Evolutionary conservation across 352 stramenopile genomes (phyloP).

Genomic region (Phytophthora chlamydospora): DNA sequence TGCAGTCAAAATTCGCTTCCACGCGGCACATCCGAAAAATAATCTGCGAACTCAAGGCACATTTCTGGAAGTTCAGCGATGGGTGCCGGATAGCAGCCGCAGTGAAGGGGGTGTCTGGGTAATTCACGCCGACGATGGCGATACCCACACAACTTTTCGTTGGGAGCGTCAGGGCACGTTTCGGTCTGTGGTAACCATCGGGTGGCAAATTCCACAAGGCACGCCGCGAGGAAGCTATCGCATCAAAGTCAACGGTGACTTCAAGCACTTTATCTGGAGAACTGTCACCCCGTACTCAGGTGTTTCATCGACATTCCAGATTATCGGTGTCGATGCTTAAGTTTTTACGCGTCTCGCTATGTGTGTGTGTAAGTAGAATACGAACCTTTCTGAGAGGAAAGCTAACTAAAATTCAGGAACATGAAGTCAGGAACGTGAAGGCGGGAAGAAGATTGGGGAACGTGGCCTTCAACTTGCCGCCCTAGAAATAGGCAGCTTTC

Average conservation of each 20-base stretch:
- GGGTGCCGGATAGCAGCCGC: constrained; percentile 49
- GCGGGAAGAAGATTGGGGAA: neutral
- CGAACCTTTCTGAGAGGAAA: too few species aligned
- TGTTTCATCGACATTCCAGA: constrained; percentile 62
- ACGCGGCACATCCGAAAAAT: constrained; percentile 85
- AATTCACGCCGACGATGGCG: constrained; percentile 73
- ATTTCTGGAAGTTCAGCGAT: constrained; percentile 82
- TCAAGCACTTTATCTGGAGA: constrained; percentile 67
- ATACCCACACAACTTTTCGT: constrained; percentile 76
- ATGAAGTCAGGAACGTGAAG: too few species aligned
- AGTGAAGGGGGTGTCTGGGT: constrained; percentile 63
- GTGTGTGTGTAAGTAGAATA: too few species aligned
- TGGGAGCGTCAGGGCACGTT: constrained; percentile 79
- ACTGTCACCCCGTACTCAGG: constrained; percentile 60
- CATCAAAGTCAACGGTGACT: constrained; percentile 83
- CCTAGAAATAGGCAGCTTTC: constrained; percentile 3
- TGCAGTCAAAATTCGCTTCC: constrained; percentile 67
- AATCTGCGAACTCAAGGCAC: constrained; percentile 76
- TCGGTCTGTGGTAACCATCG: constrained; percentile 68
- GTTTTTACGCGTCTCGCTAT: too few species aligned
- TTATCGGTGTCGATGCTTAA: constrained; percentile 26
- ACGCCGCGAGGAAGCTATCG: constrained; percentile 65
- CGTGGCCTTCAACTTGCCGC: neutral
- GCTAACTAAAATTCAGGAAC: too few species aligned
- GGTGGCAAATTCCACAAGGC: constrained; percentile 64